Conservation (phyloP, 306 rosid species). For the Ziziphus jujuba region DNA sequence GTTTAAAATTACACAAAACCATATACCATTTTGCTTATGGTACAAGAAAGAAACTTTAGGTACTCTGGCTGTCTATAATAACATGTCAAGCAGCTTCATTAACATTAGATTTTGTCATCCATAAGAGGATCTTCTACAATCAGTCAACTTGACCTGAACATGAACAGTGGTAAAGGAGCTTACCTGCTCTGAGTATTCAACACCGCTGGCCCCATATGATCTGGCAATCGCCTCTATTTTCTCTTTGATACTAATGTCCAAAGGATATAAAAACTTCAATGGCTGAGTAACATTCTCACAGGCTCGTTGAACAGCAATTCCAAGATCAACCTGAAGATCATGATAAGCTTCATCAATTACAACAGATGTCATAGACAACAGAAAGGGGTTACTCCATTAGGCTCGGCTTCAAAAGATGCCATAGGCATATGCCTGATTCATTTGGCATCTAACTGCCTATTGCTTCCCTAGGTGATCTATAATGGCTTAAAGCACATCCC, state of each 20-base stretch:
- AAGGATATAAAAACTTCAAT: conserved; percentile 78
- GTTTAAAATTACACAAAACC: not conserved
- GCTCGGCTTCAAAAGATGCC: not conserved
- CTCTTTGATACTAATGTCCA: conserved; percentile 73
- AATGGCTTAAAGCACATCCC: not conserved
- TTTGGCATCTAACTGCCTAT: not conserved
- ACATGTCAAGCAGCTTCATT: no score
- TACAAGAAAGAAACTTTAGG: not conserved
- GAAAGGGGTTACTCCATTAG: not conserved
- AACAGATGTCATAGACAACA: no score
- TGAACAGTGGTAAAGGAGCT: conserved; percentile 7
- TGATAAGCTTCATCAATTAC: conserved; percentile 16
- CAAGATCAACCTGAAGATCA: conserved; percentile 81
- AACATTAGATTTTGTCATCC: no score
- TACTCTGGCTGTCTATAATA: no score
- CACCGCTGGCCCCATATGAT: conserved; percentile 90
- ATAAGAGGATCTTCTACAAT: not conserved
- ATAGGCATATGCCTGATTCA: not conserved
- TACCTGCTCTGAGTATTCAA: conserved; percentile 92
- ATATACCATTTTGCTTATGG: not conserved
- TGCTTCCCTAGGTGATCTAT: no score
- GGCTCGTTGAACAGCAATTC: conserved; percentile 80
- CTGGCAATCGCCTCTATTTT: conserved; percentile 93
- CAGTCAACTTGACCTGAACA: not conserved
- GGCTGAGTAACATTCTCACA: conserved; percentile 77